Percentiles rank a stretch among this genome's conserved stretches.
These are phyloP conservation scores for Leccinum arenicola DNA, from an alignment of 768 basidiomycete genomes.

Conservation along the genomic window DNA sequence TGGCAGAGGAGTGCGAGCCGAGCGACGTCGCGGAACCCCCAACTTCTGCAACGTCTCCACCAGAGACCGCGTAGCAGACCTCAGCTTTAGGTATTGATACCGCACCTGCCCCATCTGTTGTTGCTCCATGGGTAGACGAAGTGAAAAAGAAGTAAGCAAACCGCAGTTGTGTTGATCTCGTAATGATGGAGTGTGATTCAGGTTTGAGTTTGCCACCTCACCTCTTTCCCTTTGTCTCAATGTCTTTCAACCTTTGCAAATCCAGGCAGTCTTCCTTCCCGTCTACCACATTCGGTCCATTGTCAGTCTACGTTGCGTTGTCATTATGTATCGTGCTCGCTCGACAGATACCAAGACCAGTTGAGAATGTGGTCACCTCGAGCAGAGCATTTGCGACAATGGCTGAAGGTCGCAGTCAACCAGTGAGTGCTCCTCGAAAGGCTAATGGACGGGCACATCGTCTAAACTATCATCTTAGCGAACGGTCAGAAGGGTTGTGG, in stretches of 20 bases:
- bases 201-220: slow-evolving; percentile 40
- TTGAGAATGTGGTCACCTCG: too few relatives aligned
- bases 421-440: too few relatives aligned
- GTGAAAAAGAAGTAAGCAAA: slow-evolving; percentile 25
- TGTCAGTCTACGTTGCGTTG: slow-evolving; percentile 40
- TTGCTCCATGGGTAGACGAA: slow-evolving; percentile 14
- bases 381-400: too few relatives aligned
- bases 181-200: slow-evolving; percentile 18
- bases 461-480: too few relatives aligned
- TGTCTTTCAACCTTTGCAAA: slow-evolving; percentile 20
- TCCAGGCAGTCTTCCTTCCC: slow-evolving; percentile 37
- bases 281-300: slow-evolving; percentile 65
- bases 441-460: too few relatives aligned
- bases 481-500: too few relatives aligned
- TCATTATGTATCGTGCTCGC: neutral
- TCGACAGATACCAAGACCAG: slow-evolving; percentile 23
- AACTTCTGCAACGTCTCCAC: neutral
- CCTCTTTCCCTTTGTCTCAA: slow-evolving; percentile 41
- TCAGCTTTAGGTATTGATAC: slow-evolving; percentile 4
- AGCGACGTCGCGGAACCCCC: neutral
- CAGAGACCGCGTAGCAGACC: slow-evolving; percentile 11
- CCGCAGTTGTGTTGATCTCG: neutral
- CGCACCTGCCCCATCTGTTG: slow-evolving; percentile 6
- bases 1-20: neutral
- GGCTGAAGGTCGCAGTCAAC: too few relatives aligned